Percentiles rank a stretch among this genome's conserved stretches.
phyloP scores from a whole-genome alignment of 805 yeast species.

The Candida boleticola region DNA sequence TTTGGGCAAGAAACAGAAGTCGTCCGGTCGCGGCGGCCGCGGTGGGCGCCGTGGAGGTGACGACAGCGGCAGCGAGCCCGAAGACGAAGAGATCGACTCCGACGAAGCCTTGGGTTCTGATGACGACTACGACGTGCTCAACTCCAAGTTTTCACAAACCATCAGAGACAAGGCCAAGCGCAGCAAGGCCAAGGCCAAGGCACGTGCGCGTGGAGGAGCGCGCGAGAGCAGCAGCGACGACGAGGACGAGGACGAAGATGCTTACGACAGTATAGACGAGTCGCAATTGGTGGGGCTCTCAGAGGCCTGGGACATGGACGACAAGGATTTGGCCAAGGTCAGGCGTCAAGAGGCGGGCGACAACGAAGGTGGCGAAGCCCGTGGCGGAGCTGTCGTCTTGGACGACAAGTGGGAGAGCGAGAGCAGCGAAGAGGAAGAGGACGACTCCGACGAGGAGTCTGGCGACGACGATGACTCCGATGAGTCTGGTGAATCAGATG shows the following conservation, averaged over 20 bases:
- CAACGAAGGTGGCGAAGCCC: slow-evolving; percentile 7
- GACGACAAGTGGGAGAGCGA: slow-evolving; percentile 30
- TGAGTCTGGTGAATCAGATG: slow-evolving; percentile 25
- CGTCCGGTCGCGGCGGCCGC: slow-evolving; percentile 12
- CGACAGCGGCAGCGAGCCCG: slow-evolving; percentile 32
- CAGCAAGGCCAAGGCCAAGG: slow-evolving; percentile 28
- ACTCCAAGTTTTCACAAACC: slow-evolving; percentile 68
- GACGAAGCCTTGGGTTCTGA: slow-evolving; percentile 88
- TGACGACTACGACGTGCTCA: slow-evolving; percentile 62
- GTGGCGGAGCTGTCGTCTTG: slow-evolving; percentile 20
- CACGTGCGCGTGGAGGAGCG: slow-evolving; percentile 22
- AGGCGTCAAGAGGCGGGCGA: slow-evolving; percentile 9
- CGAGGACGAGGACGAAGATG: slow-evolving; percentile 49
- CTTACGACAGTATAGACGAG: slow-evolving; percentile 75
- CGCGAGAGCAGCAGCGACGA: slow-evolving; percentile 33
- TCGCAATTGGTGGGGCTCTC: slow-evolving; percentile 70
- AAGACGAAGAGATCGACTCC: slow-evolving; percentile 72
- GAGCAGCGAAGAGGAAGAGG: slow-evolving; percentile 14
- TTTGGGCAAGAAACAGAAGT: slow-evolving; percentile 18
- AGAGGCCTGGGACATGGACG: slow-evolving; percentile 88
- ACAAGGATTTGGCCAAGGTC: slow-evolving; percentile 36
- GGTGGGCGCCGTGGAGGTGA: slow-evolving; percentile 29
- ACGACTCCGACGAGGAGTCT: slow-evolving; percentile 18
- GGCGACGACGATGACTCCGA: slow-evolving; percentile 24
- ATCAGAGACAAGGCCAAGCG: slow-evolving; percentile 54